Evolutionary conservation across 202 grass and related monocot species (phyloP).

Genomic region (Schoenoplectus triqueter): DNA sequence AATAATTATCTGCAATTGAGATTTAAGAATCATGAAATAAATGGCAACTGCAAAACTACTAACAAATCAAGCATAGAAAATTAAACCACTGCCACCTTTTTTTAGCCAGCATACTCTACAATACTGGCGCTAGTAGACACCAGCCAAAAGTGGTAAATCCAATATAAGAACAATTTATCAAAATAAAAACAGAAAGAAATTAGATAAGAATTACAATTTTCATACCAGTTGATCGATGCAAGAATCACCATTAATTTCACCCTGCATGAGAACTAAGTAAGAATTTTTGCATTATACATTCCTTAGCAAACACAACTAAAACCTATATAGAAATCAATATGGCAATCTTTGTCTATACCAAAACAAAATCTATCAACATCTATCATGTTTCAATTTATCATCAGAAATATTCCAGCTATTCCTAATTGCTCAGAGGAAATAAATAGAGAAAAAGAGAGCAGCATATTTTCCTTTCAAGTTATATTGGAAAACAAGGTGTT

Average conservation of each 20-base stretch:
- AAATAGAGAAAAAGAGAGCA: not conserved
- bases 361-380: not conserved
- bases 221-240: conserved; percentile 43
- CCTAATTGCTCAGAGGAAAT: not conserved
- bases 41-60: not conserved
- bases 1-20: not conserved
- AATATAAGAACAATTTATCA: conserved; percentile 19
- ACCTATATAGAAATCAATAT: conserved; percentile 21
- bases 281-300: conserved; percentile 10
- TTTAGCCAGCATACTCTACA: not conserved
- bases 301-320: not conserved
- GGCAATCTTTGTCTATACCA: not conserved
- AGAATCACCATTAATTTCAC: conserved; percentile 69
- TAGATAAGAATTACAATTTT: conserved; percentile 21
- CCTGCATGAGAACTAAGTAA: conserved; percentile 53
- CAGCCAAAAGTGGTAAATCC: not conserved
- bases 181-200: conserved; percentile 25
- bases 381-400: not conserved
- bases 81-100: not conserved
- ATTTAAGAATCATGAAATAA: not conserved
- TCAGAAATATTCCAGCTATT: not conserved
- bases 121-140: not conserved
- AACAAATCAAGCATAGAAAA: not conserved
- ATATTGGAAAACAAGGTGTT: not conserved
- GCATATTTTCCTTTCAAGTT: not conserved